Evolutionary conservation across 2,329 filamentous ascomycete genomes (phyloP).

Genomic region (Pseudocercospora musae): DNA sequence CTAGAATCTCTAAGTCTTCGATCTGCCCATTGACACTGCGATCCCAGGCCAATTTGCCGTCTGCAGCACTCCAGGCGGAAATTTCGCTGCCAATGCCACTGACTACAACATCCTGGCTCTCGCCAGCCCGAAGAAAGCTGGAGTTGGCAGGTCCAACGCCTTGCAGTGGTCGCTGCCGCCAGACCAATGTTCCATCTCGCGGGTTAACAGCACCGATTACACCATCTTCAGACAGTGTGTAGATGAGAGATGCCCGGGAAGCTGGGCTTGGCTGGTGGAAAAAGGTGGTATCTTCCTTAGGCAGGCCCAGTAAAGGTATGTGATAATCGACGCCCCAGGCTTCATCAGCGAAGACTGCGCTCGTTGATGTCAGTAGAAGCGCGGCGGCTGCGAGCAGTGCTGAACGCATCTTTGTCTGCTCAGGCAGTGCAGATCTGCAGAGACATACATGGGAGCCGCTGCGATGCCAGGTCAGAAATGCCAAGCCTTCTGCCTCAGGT

Average conservation of each 20-base stretch:
- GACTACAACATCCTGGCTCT: slow-evolving; percentile 73
- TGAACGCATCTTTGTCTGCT: slow-evolving; percentile 21
- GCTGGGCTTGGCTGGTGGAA: slow-evolving; percentile 82
- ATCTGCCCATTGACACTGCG: slow-evolving; percentile 56
- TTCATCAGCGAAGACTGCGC: slow-evolving; percentile 83
- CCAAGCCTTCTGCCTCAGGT: background rate
- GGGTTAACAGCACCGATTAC: slow-evolving; percentile 88
- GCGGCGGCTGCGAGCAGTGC: slow-evolving; percentile 32
- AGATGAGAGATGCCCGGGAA: slow-evolving; percentile 84
- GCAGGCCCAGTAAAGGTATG: slow-evolving; percentile 79
- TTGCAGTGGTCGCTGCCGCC: slow-evolving; percentile 72
- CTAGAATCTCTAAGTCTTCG: slow-evolving; percentile 73
- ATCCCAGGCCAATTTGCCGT: slow-evolving; percentile 76
- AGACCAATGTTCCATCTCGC: slow-evolving; percentile 76
- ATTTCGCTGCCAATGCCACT: slow-evolving; percentile 69
- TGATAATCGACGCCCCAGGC: slow-evolving; percentile 92
- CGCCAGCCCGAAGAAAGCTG: slow-evolving; percentile 64
- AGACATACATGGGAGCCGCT: background rate
- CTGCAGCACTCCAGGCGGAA: slow-evolving; percentile 77
- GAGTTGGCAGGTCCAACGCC: slow-evolving; percentile 27
- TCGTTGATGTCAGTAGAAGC: slow-evolving; percentile 50
- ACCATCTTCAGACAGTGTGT: slow-evolving; percentile 80
- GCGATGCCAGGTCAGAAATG: background rate
- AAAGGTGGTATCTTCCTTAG: slow-evolving; percentile 80
- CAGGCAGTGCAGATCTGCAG: background rate